These are phyloP conservation scores for Aureobasidium subglaciale DNA, from an alignment of 2,329 filamentous ascomycete species.

Conservation along the genomic window DNA sequence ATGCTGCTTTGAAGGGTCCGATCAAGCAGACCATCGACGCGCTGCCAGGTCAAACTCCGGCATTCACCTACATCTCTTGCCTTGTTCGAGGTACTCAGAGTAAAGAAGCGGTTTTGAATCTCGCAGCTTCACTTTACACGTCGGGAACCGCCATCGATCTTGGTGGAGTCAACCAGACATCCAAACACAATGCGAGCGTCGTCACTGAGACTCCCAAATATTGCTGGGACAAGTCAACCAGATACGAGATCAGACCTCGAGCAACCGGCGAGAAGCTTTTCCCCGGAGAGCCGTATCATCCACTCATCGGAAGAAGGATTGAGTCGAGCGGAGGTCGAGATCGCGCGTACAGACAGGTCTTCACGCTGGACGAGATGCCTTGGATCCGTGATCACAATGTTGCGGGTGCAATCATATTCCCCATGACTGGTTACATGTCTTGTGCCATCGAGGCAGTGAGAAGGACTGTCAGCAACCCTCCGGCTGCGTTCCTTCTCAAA, in stretches of 20 bases:
- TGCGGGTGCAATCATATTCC: constrained; percentile 17
- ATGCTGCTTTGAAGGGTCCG: constrained; percentile 37
- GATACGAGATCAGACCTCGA: not conserved
- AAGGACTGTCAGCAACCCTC: not conserved
- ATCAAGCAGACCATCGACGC: constrained; percentile 24
- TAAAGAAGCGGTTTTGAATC: not conserved
- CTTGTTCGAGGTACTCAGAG: not conserved
- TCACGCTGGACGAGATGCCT: constrained; percentile 12
- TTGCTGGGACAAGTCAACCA: not conserved
- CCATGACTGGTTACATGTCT: constrained; percentile 17
- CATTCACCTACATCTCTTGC: not conserved
- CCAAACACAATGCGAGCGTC: not conserved
- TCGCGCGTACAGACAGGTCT: constrained; percentile 1
- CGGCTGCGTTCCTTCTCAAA: not conserved
- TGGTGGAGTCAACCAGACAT: not conserved
- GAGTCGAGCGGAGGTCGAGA: not conserved
- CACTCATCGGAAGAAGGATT: constrained; percentile 15
- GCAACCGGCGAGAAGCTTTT: not conserved
- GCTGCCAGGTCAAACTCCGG: not conserved
- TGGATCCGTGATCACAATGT: constrained; percentile 18
- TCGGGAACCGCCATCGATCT: not conserved
- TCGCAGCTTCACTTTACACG: not conserved
- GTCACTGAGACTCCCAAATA: not conserved
- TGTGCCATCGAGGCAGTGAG: constrained; percentile 15
- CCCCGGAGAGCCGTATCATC: not conserved